These are phyloP conservation scores for Phytophthora vignae DNA, from an alignment of 352 stramenopile species.

Conservation along the genomic window DNA sequence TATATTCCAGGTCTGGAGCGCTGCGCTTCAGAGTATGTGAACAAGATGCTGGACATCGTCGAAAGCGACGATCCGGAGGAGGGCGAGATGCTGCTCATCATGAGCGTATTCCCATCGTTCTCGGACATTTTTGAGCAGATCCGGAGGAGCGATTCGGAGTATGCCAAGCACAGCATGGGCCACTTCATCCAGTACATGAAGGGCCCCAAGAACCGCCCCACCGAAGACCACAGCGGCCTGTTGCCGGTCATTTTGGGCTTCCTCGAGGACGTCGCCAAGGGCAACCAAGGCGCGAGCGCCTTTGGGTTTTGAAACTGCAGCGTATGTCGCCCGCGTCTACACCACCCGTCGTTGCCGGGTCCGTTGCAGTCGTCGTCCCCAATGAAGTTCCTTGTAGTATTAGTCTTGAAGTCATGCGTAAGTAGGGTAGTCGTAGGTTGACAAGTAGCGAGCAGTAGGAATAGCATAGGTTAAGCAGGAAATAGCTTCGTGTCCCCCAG, in stretches of 20 bases:
- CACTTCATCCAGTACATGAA: slow-evolving; percentile 87
- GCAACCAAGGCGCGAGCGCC: slow-evolving; percentile 63
- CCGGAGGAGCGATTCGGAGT: slow-evolving; percentile 75
- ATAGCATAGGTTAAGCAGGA: slow-evolving; percentile 24
- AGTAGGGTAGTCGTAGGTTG: slow-evolving; percentile 39
- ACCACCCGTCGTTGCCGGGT: slow-evolving; percentile 27
- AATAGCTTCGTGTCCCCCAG: slow-evolving; percentile 10
- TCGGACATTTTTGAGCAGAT: slow-evolving; percentile 90
- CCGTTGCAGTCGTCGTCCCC: slow-evolving; percentile 31
- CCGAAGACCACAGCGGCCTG: slow-evolving; percentile 72
- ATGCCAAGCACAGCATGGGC: slow-evolving; percentile 86
- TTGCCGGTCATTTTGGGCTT: slow-evolving; percentile 79
- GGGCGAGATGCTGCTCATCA: slow-evolving; percentile 83
- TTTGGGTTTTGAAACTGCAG: slow-evolving; percentile 79
- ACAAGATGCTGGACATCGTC: slow-evolving; percentile 87
- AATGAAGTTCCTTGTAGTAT: slow-evolving; percentile 36
- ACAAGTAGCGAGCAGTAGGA: slow-evolving; percentile 38
- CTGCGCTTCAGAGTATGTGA: slow-evolving; percentile 87
- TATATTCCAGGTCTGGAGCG: slow-evolving; percentile 68
- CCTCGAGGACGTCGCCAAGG: slow-evolving; percentile 71
- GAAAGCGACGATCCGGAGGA: slow-evolving; percentile 84
- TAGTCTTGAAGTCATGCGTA: slow-evolving; percentile 32
- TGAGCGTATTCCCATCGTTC: slow-evolving; percentile 90
- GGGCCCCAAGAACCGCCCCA: slow-evolving; percentile 88
- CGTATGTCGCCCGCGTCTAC: slow-evolving; percentile 32